Conservation (phyloP, 1,139 yeast genomes). For the Yamadazyma trypodendri region DNA sequence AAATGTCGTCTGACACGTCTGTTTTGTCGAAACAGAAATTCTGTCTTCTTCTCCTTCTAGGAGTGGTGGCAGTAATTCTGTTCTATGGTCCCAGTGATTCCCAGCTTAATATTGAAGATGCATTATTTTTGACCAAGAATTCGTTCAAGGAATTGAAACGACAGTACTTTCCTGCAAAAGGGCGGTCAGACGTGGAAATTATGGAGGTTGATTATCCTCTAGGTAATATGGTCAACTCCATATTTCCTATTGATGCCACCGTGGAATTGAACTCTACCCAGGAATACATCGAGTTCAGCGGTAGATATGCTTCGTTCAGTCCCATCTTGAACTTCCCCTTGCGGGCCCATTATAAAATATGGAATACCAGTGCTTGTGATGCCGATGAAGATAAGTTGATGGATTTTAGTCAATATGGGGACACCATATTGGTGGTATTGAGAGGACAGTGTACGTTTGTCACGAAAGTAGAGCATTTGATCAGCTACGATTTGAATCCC, state of each 20-base stretch:
- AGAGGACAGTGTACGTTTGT: slow-evolving; percentile 48
- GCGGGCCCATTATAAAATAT: slow-evolving; percentile 23
- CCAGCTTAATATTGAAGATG: slow-evolving; percentile 24
- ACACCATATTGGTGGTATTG: slow-evolving; percentile 32
- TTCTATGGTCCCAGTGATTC: slow-evolving; percentile 1
- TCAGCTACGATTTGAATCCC: slow-evolving; percentile 30
- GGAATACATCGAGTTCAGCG: slow-evolving; percentile 23
- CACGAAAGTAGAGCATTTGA: slow-evolving; percentile 33
- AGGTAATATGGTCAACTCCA: slow-evolving; percentile 36
- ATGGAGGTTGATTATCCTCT: slow-evolving; percentile 38
- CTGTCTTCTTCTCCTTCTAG: not conserved
- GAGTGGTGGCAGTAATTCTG: not conserved
- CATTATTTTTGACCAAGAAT: slow-evolving; percentile 27
- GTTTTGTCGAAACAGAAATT: not conserved
- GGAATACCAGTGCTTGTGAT: slow-evolving; percentile 32
- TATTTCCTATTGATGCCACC: slow-evolving; percentile 43
- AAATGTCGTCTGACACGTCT: not conserved
- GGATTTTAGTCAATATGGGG: slow-evolving; percentile 12
- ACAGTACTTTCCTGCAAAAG: slow-evolving; percentile 13
- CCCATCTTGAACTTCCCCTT: slow-evolving; percentile 30
- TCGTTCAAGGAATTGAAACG: slow-evolving; percentile 25
- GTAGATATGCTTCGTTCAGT: slow-evolving; percentile 46
- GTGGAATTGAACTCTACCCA: slow-evolving; percentile 29
- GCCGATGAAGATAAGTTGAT: slow-evolving; percentile 6
- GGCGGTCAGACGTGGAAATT: not conserved